Percentiles rank a stretch among this genome's conserved stretches.
Conservation (phyloP, 768 basidiomycete species). For the Rhodotorula kratochvilovae region DNA sequence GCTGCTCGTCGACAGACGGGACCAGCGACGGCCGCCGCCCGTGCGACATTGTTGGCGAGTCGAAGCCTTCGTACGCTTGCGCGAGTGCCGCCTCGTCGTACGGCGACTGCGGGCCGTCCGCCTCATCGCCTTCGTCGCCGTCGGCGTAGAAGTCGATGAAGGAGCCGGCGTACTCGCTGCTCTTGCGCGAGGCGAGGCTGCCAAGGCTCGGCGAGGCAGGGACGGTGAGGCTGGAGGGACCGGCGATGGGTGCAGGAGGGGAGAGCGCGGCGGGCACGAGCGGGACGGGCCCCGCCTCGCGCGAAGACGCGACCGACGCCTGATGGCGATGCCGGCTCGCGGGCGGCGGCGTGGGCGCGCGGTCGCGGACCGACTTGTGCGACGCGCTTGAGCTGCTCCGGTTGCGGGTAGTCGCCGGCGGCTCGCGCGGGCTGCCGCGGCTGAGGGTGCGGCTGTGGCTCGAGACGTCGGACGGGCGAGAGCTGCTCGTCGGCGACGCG, state of each 20-base stretch:
- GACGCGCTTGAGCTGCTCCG: neutral
- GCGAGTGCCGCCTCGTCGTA: neutral
- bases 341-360: conserved; percentile 18
- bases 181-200: conserved; percentile 13
- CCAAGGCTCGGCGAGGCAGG: conserved; percentile 19
- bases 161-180: conserved; percentile 31
- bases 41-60: neutral
- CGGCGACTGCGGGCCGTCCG: neutral
- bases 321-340: conserved; percentile 2
- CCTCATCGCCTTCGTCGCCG: conserved; percentile 13
- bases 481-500: neutral
- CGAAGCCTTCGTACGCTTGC: neutral
- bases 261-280: neutral
- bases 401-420: neutral
- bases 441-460: conserved; percentile 7
- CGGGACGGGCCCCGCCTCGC: conserved; percentile 10
- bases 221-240: neutral
- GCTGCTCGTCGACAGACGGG: conserved; percentile 8
- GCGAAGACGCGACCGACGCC: conserved; percentile 6
- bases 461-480: neutral
- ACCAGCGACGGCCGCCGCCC: neutral
- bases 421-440: neutral
- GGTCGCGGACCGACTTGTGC: conserved; percentile 10
- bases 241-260: neutral
- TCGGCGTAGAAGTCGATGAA: conserved; percentile 36